Percentiles rank a stretch among this genome's conserved stretches.
These are phyloP conservation scores for Polytolypa hystricis DNA, from an alignment of 2,329 filamentous ascomycete genomes.

Conservation along the genomic window DNA sequence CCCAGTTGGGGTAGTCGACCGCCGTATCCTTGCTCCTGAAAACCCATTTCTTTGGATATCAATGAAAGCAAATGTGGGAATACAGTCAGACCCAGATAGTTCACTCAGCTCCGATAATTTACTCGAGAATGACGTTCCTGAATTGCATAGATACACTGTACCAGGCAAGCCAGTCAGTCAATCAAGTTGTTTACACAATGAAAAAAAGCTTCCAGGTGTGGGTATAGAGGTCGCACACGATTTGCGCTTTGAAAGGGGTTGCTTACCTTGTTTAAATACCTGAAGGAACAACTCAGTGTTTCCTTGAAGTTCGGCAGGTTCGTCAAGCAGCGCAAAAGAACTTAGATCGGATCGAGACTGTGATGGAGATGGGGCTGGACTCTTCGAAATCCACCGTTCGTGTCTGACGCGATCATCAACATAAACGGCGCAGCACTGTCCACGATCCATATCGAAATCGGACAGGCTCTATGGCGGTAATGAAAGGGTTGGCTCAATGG, in stretches of 20 bases:
- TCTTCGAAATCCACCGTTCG: conserved; percentile 34
- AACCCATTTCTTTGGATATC: conserved; percentile 38
- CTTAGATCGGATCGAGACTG: conserved; percentile 16
- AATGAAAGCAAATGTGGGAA: conserved; percentile 47
- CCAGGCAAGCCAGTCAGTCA: no score
- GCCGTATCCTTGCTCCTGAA: conserved; percentile 20
- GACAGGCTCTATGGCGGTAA: not conserved
- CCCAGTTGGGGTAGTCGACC: conserved; percentile 10
- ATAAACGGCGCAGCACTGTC: conserved; percentile 35
- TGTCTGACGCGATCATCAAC: conserved; percentile 35
- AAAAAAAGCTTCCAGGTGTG: conserved; percentile 5
- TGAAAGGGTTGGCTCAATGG: no score
- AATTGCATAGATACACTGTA: conserved; percentile 46
- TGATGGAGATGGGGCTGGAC: conserved; percentile 17
- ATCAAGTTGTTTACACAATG: not conserved
- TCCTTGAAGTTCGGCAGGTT: conserved; percentile 33
- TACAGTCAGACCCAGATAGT: conserved; percentile 28
- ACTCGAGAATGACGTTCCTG: conserved; percentile 41
- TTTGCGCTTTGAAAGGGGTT: not conserved
- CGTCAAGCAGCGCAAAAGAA: conserved; percentile 25
- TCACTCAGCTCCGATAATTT: conserved; percentile 43
- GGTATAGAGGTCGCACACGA: no score
- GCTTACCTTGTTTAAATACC: conserved; percentile 43
- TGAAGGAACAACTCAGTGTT: conserved; percentile 41
- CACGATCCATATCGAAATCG: conserved; percentile 26